These are phyloP conservation scores for Malus sieversii DNA, from an alignment of 306 rosid genomes.

Conservation along the genomic window DNA sequence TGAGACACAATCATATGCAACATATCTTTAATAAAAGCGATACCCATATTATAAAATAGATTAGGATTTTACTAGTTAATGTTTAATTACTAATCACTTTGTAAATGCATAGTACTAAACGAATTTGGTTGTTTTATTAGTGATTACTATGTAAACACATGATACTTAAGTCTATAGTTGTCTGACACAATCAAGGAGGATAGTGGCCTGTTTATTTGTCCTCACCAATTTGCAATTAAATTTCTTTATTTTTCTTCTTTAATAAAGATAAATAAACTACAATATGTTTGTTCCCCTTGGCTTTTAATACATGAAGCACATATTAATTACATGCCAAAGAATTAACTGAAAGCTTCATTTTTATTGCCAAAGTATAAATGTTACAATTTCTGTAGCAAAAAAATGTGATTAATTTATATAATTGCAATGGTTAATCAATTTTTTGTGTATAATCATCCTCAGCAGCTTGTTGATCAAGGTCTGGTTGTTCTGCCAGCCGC, in stretches of 20 bases:
- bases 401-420: constrained; percentile 20
- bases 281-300: neutral
- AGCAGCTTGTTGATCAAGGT: constrained; percentile 11
- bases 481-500: constrained; percentile 44
- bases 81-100: too few species aligned
- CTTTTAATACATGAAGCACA: neutral
- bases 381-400: neutral
- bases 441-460: neutral
- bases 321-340: neutral
- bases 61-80: too few species aligned
- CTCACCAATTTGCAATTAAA: neutral
- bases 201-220: neutral
- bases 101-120: neutral
- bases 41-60: too few species aligned
- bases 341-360: neutral
- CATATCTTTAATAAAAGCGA: neutral
- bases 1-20: neutral
- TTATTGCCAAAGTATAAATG: neutral
- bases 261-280: neutral
- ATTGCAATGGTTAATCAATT: neutral
- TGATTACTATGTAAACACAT: neutral
- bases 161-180: neutral
- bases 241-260: neutral
- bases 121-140: neutral
- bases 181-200: neutral